Conservation (phyloP, 2,329 filamentous ascomycete genomes). For the Metarhizium anisopliae region DNA sequence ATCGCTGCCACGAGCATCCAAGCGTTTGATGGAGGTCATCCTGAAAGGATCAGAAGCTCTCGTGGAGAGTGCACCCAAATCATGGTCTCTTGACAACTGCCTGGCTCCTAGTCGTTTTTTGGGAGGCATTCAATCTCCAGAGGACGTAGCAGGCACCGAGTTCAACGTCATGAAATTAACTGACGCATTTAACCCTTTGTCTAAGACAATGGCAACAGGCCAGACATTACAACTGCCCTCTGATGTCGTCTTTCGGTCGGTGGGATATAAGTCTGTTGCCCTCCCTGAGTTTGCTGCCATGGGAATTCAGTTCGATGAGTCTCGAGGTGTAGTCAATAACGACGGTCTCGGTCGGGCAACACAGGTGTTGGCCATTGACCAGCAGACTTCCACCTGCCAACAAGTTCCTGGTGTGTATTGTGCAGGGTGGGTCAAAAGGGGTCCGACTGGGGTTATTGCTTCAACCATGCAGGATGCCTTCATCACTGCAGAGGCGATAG, state of each 20-base stretch:
- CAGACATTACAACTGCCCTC: slow-evolving; percentile 49
- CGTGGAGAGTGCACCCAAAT: slow-evolving; percentile 43
- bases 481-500: slow-evolving; percentile 74
- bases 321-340: slow-evolving; percentile 70
- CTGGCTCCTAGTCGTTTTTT: slow-evolving; percentile 67
- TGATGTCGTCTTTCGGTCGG: slow-evolving; percentile 78
- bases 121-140: slow-evolving; percentile 32
- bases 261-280: slow-evolving; percentile 80
- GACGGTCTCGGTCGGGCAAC: slow-evolving; percentile 68
- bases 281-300: slow-evolving; percentile 66
- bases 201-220: slow-evolving; percentile 39
- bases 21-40: slow-evolving; percentile 72
- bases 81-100: slow-evolving; percentile 81
- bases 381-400: slow-evolving; percentile 25
- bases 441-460: slow-evolving; percentile 91
- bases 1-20: slow-evolving; percentile 64
- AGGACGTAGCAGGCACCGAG: slow-evolving; percentile 51
- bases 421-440: slow-evolving; percentile 92
- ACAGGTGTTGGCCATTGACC: slow-evolving; percentile 16
- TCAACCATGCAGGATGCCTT: slow-evolving; percentile 96
- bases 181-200: slow-evolving; percentile 43
- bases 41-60: slow-evolving; percentile 58
- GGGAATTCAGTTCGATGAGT: slow-evolving; percentile 68
- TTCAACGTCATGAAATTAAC: slow-evolving; percentile 56
- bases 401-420: slow-evolving; percentile 70